Evolutionary conservation across 371 early-diverging fungal genomes (phyloP), one percentile per base, ranked within the genome.

Genomic region (Mucor sp.): DNA sequence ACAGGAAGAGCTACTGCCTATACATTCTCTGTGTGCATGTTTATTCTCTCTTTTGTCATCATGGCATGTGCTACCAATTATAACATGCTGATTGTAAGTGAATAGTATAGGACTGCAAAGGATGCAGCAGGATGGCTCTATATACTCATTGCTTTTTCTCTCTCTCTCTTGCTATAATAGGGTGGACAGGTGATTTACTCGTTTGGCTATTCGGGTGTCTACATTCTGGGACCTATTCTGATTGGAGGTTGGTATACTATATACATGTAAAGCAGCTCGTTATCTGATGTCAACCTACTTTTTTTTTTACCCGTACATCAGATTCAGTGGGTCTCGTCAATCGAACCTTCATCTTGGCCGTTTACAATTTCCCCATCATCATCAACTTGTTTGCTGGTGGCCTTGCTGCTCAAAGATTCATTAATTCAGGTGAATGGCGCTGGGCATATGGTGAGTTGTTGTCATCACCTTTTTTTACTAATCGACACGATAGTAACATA

Each of bases 151-250:
- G n/a, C n/a, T n/a, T n/a, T n/a, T n/a, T n/a, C n/a, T n/a, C n/a
- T n/a, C n/a, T n/a, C n/a, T n/a, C n/a, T n/a, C n/a, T n/a, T n/a
- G n/a, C n/a, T n/a, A n/a, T n/a, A n/a, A 30, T 58, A 69, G 69
- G 69, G 69, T 32, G 69, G 64, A 12, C 63, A 69, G 60, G 60
- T 69, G 21, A 41, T 78, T 7, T 70, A 75, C 39, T 61, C 75
- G 21, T 73, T 78, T 67, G 78, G 78, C 17, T 70, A 66, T 28
- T 58, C 75, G 30, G 78, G 75, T n/a, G 62, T 58, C 21, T 64
- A 55, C 27, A 71, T 75, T 35, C 47, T 78, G 6, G 67, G 70
- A 0, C 78, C 73, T 17, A 73, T 78, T n/a, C 7, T 44, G 0
- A 44, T 44, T 44, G 44, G 44, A 44, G 44, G 44, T 44, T 44